Base-by-base conservation (phyloP, 495 filamentous ascomycete genomes). In the Amphirosellinia nigrospora region DNA sequence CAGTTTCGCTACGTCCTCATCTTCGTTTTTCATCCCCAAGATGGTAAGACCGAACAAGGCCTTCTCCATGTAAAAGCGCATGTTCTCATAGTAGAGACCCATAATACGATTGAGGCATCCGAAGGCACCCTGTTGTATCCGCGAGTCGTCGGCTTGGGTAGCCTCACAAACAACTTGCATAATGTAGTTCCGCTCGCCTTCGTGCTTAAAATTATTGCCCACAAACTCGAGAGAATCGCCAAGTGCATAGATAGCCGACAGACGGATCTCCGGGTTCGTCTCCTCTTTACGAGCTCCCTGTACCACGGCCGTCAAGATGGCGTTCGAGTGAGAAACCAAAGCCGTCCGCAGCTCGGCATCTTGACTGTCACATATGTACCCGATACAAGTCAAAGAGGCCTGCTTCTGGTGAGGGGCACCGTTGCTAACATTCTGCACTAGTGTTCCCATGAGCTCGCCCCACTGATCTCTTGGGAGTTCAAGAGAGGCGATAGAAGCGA, bases 11-110 rank as follows among this genome's bases (percentile, higher is more conserved):
- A 98, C 96, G 80, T 98, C 96, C 79, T 99, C 96, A 74, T 99
- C 96, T 11, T 93, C 91, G 79, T 89, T 95, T 86, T 96, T 97
- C 96, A 99, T 99, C 67, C 96, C 96, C 84, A 97, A 89, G 69
- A 98, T 96, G n/a, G 96, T 99, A 16, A 99, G 86, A 55, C 96
- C 96, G 79, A 98, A 99, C 45, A 99, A 85, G 55, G 96, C 96
- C 87, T 98, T 98, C 87, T 99, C 96, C 96, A 99, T 99, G 85
- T 99, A 99, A 84, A 97, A 98, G 75, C 94, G 89, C 96, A 99
- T 99, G 84, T 97, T 94, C 75, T 98, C 96, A 79, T 99, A 99
- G 84, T 99, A 98, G 46, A 97, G 86, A 68, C 86, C 92, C 96
- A 99, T 99, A 79, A 99, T 97, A 75, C 94, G 89, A 88, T 98